These are phyloP conservation scores for Phytopythium boreale DNA, from an alignment of 352 stramenopile genomes.

Conservation along the genomic window DNA sequence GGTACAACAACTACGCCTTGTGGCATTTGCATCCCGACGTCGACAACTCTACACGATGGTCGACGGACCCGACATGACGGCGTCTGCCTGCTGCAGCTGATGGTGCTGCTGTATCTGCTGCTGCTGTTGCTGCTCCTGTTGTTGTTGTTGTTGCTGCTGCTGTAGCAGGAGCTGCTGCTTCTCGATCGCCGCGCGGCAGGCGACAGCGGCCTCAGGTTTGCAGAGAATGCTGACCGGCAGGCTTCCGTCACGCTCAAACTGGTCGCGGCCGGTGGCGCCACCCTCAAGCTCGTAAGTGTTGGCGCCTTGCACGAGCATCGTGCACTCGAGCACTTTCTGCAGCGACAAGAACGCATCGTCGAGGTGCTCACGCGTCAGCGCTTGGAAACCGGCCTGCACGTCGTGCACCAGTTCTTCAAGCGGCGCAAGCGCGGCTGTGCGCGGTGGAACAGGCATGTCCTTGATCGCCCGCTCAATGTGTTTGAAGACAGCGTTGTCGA, in stretches of 20 bases:
- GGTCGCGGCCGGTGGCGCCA: slow-evolving; percentile 21
- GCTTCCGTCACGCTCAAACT: slow-evolving; percentile 32
- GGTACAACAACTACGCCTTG: too few species aligned
- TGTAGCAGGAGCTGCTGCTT: slow-evolving; percentile 4
- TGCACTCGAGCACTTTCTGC: slow-evolving; percentile 43
- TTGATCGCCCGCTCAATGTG: slow-evolving; percentile 23
- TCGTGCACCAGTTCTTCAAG: slow-evolving; percentile 24
- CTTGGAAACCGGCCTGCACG: slow-evolving; percentile 24
- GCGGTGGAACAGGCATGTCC: slow-evolving; percentile 7
- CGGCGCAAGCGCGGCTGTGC: slow-evolving; percentile 4
- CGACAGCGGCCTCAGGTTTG: slow-evolving; percentile 22
- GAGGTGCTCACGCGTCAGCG: slow-evolving; percentile 25
- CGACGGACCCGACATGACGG: neutral
- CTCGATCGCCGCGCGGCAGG: slow-evolving; percentile 16
- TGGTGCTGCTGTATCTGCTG: neutral
- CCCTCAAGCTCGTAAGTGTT: slow-evolving; percentile 37
- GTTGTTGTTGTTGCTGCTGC: slow-evolving; percentile 1
- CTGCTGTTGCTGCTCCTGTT: neutral
- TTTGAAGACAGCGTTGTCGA: slow-evolving; percentile 33
- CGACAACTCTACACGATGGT: neutral
- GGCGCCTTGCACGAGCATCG: slow-evolving; percentile 35
- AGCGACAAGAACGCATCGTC: slow-evolving; percentile 38
- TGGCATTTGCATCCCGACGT: neutral
- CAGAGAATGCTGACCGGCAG: slow-evolving; percentile 39
- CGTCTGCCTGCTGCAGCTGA: neutral